Conservation (phyloP, 2,329 filamentous ascomycete species). For the Plenodomus lindquistii region DNA sequence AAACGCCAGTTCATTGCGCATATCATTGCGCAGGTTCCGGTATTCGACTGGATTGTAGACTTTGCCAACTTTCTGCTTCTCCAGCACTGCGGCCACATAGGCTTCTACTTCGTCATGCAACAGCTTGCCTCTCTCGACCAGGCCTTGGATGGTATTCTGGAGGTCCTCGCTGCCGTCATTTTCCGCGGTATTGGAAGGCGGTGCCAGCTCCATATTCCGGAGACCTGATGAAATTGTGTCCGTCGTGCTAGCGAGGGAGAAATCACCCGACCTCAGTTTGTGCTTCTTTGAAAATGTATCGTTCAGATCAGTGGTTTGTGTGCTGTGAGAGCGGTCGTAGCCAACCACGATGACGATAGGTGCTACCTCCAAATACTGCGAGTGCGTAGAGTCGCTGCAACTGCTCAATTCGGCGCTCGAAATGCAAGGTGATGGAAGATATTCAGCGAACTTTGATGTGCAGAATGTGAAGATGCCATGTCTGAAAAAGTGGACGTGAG, state of each 20-base stretch:
- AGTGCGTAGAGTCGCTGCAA: background rate
- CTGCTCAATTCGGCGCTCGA: background rate
- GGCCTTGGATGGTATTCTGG: conserved; percentile 30
- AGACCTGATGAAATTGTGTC: conserved; percentile 16
- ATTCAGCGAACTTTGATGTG: background rate
- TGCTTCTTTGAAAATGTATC: too few relatives aligned
- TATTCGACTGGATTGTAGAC: conserved; percentile 45
- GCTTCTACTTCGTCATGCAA: conserved; percentile 48
- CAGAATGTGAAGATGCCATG: background rate
- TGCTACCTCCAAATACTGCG: too few relatives aligned
- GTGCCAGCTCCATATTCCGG: conserved; percentile 12
- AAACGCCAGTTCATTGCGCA: conserved; percentile 41
- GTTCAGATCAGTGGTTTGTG: too few relatives aligned
- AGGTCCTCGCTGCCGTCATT: conserved; percentile 17
- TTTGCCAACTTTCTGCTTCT: conserved; percentile 35
- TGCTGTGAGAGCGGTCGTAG: too few relatives aligned
- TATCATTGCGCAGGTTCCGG: conserved; percentile 36
- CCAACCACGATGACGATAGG: too few relatives aligned
- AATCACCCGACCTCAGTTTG: too few relatives aligned
- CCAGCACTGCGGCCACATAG: conserved; percentile 42
- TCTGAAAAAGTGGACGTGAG: background rate
- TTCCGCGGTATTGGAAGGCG: conserved; percentile 6
- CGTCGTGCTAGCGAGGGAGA: conserved; percentile 9
- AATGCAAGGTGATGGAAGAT: background rate
- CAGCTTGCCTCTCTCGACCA: conserved; percentile 44